Conservation (phyloP, 306 rosid species). For the peach (Prunus persica) region DNA sequence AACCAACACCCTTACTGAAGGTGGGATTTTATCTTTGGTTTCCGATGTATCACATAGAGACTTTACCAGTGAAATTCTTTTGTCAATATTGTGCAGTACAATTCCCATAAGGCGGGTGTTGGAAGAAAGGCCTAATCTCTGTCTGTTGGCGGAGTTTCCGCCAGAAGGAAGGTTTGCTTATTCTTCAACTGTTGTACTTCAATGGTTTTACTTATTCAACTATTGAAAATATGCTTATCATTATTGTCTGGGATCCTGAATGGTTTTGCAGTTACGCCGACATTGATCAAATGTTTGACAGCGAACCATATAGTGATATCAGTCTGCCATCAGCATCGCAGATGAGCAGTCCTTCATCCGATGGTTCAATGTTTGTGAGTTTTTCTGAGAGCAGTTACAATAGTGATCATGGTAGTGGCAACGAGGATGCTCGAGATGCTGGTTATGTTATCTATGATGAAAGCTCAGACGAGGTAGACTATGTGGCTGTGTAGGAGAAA, state of each 20-base stretch:
- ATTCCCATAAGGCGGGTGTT: constrained; percentile 67
- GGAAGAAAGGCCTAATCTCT: constrained; percentile 75
- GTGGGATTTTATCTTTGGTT: not conserved
- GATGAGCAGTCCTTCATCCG: constrained; percentile 65
- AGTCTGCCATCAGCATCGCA: constrained; percentile 71
- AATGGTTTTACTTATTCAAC: not conserved
- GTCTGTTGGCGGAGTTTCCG: constrained; percentile 87
- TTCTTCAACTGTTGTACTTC: constrained; percentile 15
- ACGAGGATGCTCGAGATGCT: constrained; percentile 79
- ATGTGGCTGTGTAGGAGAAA: constrained; percentile 42
- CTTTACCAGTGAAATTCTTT: constrained; percentile 4
- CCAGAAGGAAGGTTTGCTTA: constrained; percentile 81
- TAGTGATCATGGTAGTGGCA: constrained; percentile 94
- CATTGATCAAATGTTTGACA: constrained; percentile 58
- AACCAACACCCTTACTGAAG: not conserved
- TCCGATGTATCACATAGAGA: not conserved
- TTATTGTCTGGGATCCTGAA: constrained; percentile 26
- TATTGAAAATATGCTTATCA: constrained; percentile 11
- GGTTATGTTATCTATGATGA: constrained; percentile 57
- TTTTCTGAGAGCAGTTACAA: constrained; percentile 89
- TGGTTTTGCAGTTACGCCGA: constrained; percentile 68
- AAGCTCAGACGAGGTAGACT: constrained; percentile 89
- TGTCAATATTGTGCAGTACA: constrained; percentile 49
- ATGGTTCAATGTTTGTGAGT: constrained; percentile 69
- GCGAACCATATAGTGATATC: constrained; percentile 62